These are phyloP conservation scores for Euclidium syriacum DNA, from an alignment of 345 rosid genomes.

Conservation along the genomic window DNA sequence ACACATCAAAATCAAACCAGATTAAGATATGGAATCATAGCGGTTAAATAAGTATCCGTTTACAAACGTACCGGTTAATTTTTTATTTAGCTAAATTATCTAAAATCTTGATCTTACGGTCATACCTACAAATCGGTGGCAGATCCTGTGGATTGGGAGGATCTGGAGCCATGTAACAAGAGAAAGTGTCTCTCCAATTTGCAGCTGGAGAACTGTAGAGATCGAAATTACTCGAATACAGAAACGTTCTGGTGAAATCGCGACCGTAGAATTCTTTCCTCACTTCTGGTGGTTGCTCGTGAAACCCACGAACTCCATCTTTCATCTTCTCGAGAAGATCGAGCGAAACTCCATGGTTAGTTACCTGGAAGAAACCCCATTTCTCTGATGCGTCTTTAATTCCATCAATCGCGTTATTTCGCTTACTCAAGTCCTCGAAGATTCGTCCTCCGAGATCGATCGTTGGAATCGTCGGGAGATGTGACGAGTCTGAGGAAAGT, in stretches of 20 bases:
- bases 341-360: slow-evolving; percentile 25
- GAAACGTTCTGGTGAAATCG: not conserved
- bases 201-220: slow-evolving; percentile 27
- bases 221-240: slow-evolving; percentile 31
- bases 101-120: no score
- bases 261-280: slow-evolving; percentile 21
- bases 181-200: slow-evolving; percentile 39
- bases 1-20: not conserved
- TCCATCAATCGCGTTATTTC: not conserved
- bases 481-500: not conserved
- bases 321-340: slow-evolving; percentile 17
- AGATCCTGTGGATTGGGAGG: slow-evolving; percentile 30
- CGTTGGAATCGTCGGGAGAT: slow-evolving; percentile 20
- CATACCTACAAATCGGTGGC: slow-evolving; percentile 30
- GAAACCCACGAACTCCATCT: slow-evolving; percentile 25
- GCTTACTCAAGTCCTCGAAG: not conserved
- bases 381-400: slow-evolving; percentile 19
- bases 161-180: slow-evolving; percentile 27
- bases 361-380: slow-evolving; percentile 32
- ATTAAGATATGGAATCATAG: not conserved
- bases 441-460: slow-evolving; percentile 17
- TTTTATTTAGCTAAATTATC: no score
- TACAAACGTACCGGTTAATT: no score
- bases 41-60: no score
- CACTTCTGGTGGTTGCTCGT: slow-evolving; percentile 16